phyloP scores from a whole-genome alignment of 768 basidiomycete species.

The Cystoderma amianthinum region DNA sequence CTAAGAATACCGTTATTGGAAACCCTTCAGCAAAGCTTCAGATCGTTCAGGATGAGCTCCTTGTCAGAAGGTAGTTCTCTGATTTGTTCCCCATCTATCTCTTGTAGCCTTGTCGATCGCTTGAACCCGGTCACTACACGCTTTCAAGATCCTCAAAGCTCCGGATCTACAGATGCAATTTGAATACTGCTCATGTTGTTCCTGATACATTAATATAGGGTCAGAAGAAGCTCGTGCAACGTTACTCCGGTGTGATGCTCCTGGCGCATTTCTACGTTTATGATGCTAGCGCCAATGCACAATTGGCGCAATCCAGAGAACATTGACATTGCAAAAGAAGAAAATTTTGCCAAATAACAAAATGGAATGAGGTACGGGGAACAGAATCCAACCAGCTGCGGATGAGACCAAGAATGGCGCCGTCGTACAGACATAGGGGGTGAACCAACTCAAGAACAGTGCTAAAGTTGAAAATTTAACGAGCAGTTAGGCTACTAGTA shows the following conservation, averaged over 20 bases:
- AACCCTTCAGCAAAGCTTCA: constrained; percentile 67
- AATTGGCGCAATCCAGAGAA: too few relatives aligned
- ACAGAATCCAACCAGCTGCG: too few relatives aligned
- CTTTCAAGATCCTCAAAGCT: constrained; percentile 20
- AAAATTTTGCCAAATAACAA: too few relatives aligned
- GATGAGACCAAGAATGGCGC: too few relatives aligned
- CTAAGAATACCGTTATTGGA: constrained; percentile 75
- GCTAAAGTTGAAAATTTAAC: too few relatives aligned
- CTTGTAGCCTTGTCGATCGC: constrained; percentile 52
- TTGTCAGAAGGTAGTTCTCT: constrained; percentile 45
- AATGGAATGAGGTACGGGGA: too few relatives aligned
- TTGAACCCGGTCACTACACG: constrained; percentile 28
- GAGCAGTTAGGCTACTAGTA: too few relatives aligned
- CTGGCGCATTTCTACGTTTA: constrained; percentile 52
- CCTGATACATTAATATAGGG: constrained; percentile 66
- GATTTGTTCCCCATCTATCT: constrained; percentile 2
- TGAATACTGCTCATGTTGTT: constrained; percentile 70
- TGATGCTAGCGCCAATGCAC: too few relatives aligned
- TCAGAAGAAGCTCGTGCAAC: constrained; percentile 56
- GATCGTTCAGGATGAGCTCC: constrained; percentile 47
- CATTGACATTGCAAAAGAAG: too few relatives aligned
- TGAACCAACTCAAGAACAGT: too few relatives aligned
- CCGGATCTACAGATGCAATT: constrained; percentile 34
- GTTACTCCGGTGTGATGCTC: constrained; percentile 51
- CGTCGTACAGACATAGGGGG: too few relatives aligned